A percentile compares a stretch with the other conserved stretches of the same genome.
Conservation (phyloP, 306 rosid genomes). For the Nissolia schottii region DNA sequence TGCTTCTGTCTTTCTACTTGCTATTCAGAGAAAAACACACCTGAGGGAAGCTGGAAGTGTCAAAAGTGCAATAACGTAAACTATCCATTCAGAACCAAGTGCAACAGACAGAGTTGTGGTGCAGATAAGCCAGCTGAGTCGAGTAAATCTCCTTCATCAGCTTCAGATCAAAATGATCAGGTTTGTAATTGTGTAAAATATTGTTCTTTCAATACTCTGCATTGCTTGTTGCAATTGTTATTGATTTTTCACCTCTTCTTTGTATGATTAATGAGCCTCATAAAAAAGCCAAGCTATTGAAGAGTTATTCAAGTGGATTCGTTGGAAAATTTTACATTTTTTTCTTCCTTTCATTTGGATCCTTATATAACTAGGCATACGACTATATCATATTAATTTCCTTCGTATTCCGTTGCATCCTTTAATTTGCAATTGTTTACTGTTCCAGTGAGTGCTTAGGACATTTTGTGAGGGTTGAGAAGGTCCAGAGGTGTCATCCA, state of each 20-base stretch:
- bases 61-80: constrained; percentile 94
- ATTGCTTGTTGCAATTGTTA: constrained; percentile 28
- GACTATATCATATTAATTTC: constrained; percentile 13
- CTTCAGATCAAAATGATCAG: constrained; percentile 82
- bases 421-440: constrained; percentile 86
- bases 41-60: constrained; percentile 99
- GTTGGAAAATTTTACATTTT: constrained; percentile 8
- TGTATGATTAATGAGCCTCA: constrained; percentile 33
- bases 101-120: constrained; percentile 98
- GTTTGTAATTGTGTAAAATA: constrained; percentile 61
- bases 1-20: neutral
- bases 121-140: constrained; percentile 86
- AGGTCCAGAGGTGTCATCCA: constrained; percentile 99
- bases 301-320: constrained; percentile 6
- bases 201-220: constrained; percentile 21
- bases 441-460: constrained; percentile 99
- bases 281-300: constrained; percentile 22
- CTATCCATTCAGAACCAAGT: constrained; percentile 95
- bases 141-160: constrained; percentile 62
- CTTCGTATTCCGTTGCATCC: constrained; percentile 37
- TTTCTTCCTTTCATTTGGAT: constrained; percentile 18
- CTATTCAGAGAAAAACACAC: constrained; percentile 88
- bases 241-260: constrained; percentile 31
- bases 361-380: constrained; percentile 14
- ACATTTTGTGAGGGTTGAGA: constrained; percentile 99